Evolutionary conservation across 2,329 filamentous ascomycete species (phyloP).

Genomic region (Fusarium acutatum): DNA sequence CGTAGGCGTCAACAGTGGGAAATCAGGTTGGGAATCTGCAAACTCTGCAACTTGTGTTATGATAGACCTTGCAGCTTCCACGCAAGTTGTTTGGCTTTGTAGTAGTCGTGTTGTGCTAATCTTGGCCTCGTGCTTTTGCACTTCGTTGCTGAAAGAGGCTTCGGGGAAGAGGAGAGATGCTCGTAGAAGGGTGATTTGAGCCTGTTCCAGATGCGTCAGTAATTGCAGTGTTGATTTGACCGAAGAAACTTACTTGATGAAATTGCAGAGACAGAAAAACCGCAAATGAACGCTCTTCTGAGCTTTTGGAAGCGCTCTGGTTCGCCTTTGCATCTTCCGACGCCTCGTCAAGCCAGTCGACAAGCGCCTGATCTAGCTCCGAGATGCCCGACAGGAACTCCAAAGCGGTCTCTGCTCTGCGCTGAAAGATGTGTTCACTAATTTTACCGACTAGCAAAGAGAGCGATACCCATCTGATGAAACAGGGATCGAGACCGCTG

Average conservation of each 20-base stretch:
- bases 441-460: slow-evolving; percentile 29
- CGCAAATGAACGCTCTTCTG: slow-evolving; percentile 14
- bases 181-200: slow-evolving; percentile 31
- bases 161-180: slow-evolving; percentile 34
- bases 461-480: slow-evolving; percentile 28
- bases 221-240: accelerated
- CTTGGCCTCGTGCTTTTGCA: slow-evolving; percentile 26
- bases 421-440: slow-evolving; percentile 31
- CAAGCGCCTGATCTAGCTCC: slow-evolving; percentile 22
- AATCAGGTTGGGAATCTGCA: slow-evolving; percentile 25
- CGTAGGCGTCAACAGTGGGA: slow-evolving; percentile 23
- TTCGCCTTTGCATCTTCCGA: slow-evolving; percentile 14
- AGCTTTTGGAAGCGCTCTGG: neutral
- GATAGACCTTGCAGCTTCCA: slow-evolving; percentile 32
- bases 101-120: slow-evolving; percentile 18
- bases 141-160: slow-evolving; percentile 18
- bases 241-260: slow-evolving; percentile 4
- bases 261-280: slow-evolving; percentile 32
- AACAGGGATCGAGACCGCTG: slow-evolving; percentile 3
- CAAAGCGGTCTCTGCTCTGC: slow-evolving; percentile 17
- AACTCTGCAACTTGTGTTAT: slow-evolving; percentile 32
- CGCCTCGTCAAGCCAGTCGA: slow-evolving; percentile 25
- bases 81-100: slow-evolving; percentile 30
- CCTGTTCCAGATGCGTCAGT: neutral
- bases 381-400: slow-evolving; percentile 22